Base-by-base conservation (phyloP, 352 stramenopile genomes). In the Globisporangium cederbergense region DNA sequence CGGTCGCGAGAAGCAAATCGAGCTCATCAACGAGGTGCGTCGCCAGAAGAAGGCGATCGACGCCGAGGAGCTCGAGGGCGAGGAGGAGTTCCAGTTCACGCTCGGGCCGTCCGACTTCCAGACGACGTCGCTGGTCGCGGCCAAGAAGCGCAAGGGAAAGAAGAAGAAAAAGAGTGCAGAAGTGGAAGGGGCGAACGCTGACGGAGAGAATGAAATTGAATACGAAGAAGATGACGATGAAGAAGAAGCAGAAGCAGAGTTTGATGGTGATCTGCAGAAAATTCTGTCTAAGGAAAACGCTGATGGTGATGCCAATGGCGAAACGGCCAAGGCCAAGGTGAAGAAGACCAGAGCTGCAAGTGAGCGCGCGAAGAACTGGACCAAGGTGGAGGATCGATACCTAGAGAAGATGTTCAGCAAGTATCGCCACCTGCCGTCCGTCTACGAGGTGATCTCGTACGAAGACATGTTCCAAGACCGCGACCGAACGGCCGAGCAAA, bases 381-480 rank as follows among this genome's bases (percentile, higher is more conserved):
- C 76, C 28, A 89, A 86, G 40, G 81, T 93, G 7, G 86, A 95
- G 65, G 86, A 95, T 64, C 79, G 83, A 8, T 90, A 91, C 54
- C 65, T 95, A 16, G 79, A 83, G 25, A 95, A 92, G 55, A 78
- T 90, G 36, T 95, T 81, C 63, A 71, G 76, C 51, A 89, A 90
- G 59, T 94, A 87, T 62, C 78, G 82, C 13, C 87, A 96, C 60
- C 68, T 96, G 34, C 85, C 85, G 20, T 93, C 82, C 0, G 87
- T 92, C 22, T 94, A 91, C 61, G 87, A 96, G 57, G 86, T 94
- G 28, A 89, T 96, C 66, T 93, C 85, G 62, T 94, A 93, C 59
- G 87, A 96, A 74, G 87, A 96, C 52, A 93, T 96, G 85, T 94
- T 96, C 52, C 87, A 96, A 66, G 87, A 96, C 43, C 81, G 84